Base-by-base conservation (phyloP, 257 asterid genomes). In the Ehretia macrophylla region DNA sequence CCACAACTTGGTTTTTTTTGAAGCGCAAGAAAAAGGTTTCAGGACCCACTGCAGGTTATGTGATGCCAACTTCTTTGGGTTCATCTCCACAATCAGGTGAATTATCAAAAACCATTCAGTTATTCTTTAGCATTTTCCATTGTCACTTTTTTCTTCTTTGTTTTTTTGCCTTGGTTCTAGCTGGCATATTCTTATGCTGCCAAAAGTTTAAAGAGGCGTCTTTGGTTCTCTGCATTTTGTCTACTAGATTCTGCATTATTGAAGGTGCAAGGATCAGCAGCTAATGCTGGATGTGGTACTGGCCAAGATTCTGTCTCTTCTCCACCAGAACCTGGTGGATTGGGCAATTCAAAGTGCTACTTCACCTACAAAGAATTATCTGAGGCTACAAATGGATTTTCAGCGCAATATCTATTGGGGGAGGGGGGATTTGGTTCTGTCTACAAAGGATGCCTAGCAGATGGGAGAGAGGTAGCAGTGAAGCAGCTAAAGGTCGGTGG, bases 361-460 rank as follows among this genome's bases (percentile, higher is more conserved):
- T 93, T 86, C 78, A 72, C 84, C 59, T 85, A 83, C 18, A 83
- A 89, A 42, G 96, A 89, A 56, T 75, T 93, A 72, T 63, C 61
- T 62, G 76, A 69, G 60, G 97, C 96, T 75, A 85, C 97, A 37
- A 55, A 78, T 72, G 85, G 79, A 50, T 93, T 93, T 76, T 73
- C 99, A 23, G 68, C 61, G 14, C 75, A 85, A 56, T 86, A 89
- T 75, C 80, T 89, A 51, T 79, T 93, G 64, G 99, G 99, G 14
- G 79, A 80, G 70, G 97, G 99, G 19, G 99, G 97, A 62, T 93
- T 93, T 72, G 99, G 99, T 50, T 82, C 79, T 47, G 97, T 93
- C 52, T 86, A 84, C 75, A 93, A 83, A 85, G 99, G 99, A 54
- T 46, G 1, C 38, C 82, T 89, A 65, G 71, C 48, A 45, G 96